A percentile compares a stretch with the other conserved stretches of the same genome.
Evolutionary conservation across 768 basidiomycete species (phyloP).

Genomic region (Boletus rufocinnamomeus): DNA sequence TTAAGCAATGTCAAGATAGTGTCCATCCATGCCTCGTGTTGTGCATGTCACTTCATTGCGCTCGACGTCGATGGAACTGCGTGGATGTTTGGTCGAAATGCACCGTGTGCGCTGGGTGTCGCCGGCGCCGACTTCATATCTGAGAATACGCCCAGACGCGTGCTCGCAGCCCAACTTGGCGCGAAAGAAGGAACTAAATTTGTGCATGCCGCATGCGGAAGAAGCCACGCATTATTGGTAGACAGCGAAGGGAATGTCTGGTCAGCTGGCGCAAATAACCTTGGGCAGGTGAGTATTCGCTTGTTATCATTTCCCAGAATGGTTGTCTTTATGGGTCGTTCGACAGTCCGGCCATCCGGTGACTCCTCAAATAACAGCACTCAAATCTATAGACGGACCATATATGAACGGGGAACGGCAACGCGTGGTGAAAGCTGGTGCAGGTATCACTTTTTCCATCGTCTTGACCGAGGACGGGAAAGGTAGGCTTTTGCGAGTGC

Average conservation of each 20-base stretch:
- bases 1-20: constrained; percentile 74
- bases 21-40: constrained; percentile 76
- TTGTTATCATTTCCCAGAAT: background rate
- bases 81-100: constrained; percentile 90
- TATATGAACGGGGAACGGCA: constrained; percentile 61
- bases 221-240: constrained; percentile 81
- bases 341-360: constrained; percentile 69
- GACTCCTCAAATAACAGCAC: constrained; percentile 64
- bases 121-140: constrained; percentile 58
- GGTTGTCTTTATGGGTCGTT: background rate
- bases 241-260: constrained; percentile 81
- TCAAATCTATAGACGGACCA: constrained; percentile 64
- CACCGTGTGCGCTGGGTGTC: constrained; percentile 65
- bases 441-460: constrained; percentile 83
- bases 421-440: constrained; percentile 69
- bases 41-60: constrained; percentile 73
- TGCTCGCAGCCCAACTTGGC: constrained; percentile 63
- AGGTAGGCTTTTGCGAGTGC: constrained; percentile 44
- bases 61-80: constrained; percentile 77
- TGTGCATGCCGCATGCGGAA: constrained; percentile 80
- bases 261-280: constrained; percentile 78
- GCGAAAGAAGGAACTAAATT: constrained; percentile 59
- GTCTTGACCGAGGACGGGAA: constrained; percentile 82
- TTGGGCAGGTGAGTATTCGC: constrained; percentile 66
- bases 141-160: constrained; percentile 69